Evolutionary conservation across 83 land plant species (phyloP).

Genomic region (Picea abies): DNA sequence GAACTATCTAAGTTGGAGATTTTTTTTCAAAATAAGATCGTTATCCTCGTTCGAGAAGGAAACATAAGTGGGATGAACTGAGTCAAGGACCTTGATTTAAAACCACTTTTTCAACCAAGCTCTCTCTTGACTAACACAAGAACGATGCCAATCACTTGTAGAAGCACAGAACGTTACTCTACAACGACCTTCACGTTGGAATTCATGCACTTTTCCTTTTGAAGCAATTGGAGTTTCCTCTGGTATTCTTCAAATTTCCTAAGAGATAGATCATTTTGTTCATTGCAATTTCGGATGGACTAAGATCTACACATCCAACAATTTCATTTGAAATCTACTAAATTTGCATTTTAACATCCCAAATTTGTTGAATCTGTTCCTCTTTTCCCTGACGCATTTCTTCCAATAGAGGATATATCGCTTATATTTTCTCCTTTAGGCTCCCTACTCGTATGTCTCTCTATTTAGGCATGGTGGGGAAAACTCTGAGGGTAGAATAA

Average conservation of each 20-base stretch:
- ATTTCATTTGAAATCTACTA: constrained; percentile 46
- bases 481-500: constrained; percentile 47
- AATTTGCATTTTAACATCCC: constrained; percentile 52
- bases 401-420: constrained; percentile 51
- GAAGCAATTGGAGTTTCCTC: constrained; percentile 39
- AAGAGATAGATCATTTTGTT: constrained; percentile 51
- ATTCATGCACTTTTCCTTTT: constrained; percentile 48
- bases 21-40: too few relatives aligned
- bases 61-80: too few relatives aligned
- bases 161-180: too few relatives aligned
- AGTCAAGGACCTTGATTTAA: too few relatives aligned
- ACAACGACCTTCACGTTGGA: too few relatives aligned
- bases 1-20: too few relatives aligned
- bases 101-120: too few relatives aligned
- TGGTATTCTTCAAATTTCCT: constrained; percentile 60
- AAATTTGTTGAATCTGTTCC: constrained; percentile 48
- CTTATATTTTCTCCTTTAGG: constrained; percentile 55
- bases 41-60: too few relatives aligned
- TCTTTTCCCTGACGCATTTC: constrained; percentile 57
- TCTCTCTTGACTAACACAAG: too few relatives aligned
- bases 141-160: too few relatives aligned
- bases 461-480: constrained; percentile 65
- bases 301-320: constrained; percentile 10
- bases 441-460: constrained; percentile 32
- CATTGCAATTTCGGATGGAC: constrained; percentile 8